Base-by-base conservation (phyloP, 306 rosid genomes). In the Castanea sativa region DNA sequence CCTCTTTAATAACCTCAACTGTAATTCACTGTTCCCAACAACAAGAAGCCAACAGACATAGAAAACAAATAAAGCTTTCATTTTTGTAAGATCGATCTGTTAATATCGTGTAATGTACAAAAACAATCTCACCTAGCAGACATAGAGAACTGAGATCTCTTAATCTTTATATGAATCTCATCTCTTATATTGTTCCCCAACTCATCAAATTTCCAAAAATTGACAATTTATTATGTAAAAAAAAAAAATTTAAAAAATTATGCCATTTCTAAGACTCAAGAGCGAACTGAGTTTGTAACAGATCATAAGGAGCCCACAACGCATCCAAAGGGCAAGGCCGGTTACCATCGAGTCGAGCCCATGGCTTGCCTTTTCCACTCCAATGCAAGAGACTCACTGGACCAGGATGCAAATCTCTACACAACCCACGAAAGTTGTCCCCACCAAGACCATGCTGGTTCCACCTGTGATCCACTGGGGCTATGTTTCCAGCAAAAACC, bases 371-470 rank as follows among this genome's bases (percentile, higher is more conserved):
- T 64, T 93, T 95, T 23, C 99, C 99, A 75, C 99, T 95, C 99
- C 99, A 95, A 84, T 95, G 99, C 67, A 95, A 64, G 55, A 95
- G 77, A 71, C 99, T 93, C 7, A 90, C 99, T 69, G 98, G 96
- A 75, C 99, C 99, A 4, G 93, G 88, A 80, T 95, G 99, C 71
- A 95, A 78, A 68, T 89, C 89, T 61, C 99, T 51, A 4, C 99
- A 95, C 18, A 91, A 84, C 79, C 99, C 99, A 0, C 87, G 85
- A 76, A 89, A 93, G 83, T 95, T 95, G 72, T 95, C 99, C 0
- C 99, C 99, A 3, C 99, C 99, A 5, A 95, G 98, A 33, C 99
- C 99, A 27, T 95, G 99, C 30, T 95, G 99, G 86, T 95, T 95
- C 99, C 99, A 95, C 73, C 85, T 77, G 82, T 91, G 98, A 74